These are phyloP conservation scores for Aspergillus egyptiacus DNA, from an alignment of 495 filamentous ascomycete genomes.

Conservation along the genomic window DNA sequence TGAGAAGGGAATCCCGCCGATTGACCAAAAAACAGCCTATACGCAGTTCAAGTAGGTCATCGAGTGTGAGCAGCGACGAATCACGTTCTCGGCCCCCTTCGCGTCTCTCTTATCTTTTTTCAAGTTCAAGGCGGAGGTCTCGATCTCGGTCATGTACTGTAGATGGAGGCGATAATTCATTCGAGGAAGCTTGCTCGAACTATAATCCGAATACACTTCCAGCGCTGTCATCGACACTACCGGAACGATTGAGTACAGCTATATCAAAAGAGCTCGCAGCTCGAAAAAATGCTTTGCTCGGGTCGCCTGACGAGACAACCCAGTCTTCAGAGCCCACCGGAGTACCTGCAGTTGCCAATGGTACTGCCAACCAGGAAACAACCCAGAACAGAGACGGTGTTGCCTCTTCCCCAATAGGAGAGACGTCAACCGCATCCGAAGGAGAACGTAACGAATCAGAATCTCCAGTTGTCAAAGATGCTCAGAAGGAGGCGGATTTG, in stretches of 20 bases:
- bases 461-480: not conserved
- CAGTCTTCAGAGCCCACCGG: constrained; percentile 12
- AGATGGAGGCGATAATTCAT: constrained; percentile 18
- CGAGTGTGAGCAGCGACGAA: constrained; percentile 29
- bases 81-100: constrained; percentile 24
- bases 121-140: constrained; percentile 28
- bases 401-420: not conserved
- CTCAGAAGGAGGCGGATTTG: constrained; percentile 16
- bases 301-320: constrained; percentile 12
- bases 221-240: constrained; percentile 22
- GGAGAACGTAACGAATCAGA: not conserved
- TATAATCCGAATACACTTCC: constrained; percentile 14
- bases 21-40: constrained; percentile 37
- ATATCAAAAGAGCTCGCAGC: constrained; percentile 30
- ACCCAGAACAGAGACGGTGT: not conserved
- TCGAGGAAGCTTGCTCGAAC: not conserved
- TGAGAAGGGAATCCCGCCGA: constrained; percentile 27
- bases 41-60: constrained; percentile 27
- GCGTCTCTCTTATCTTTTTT: constrained; percentile 30
- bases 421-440: not conserved
- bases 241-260: constrained; percentile 31
- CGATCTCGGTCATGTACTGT: constrained; percentile 28
- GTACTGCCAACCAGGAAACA: not conserved
- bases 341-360: constrained; percentile 10
- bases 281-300: constrained; percentile 25